These are phyloP conservation scores for Pichia nakasei DNA, from an alignment of 805 yeast genomes.

Conservation along the genomic window DNA sequence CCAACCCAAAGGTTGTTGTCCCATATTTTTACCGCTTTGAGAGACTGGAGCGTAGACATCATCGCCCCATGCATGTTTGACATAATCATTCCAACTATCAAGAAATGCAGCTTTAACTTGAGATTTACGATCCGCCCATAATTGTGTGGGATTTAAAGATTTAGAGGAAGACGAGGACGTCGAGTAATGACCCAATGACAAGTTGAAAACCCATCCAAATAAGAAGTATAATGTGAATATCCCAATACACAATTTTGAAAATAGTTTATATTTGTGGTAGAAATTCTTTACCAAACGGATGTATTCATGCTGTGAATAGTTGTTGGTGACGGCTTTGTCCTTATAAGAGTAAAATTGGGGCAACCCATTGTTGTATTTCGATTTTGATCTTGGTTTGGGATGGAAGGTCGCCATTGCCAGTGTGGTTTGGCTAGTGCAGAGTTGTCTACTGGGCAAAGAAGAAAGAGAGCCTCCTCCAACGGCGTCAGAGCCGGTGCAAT, in stretches of 20 bases:
- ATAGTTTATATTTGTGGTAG: conserved; percentile 26
- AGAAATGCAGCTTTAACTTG: conserved; percentile 61
- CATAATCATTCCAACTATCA: conserved; percentile 72
- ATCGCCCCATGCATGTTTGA: conserved; percentile 71
- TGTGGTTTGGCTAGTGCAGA: background rate
- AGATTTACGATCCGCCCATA: conserved; percentile 43
- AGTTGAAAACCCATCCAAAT: conserved; percentile 17
- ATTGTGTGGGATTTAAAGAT: conserved; percentile 5
- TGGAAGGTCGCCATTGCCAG: background rate
- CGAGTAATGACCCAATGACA: background rate
- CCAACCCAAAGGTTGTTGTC: conserved; percentile 82
- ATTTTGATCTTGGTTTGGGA: conserved; percentile 11
- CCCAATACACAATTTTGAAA: conserved; percentile 35
- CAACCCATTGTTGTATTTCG: conserved; percentile 24
- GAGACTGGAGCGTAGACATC: conserved; percentile 70
- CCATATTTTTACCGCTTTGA: conserved; percentile 62
- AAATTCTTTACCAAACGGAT: conserved; percentile 8
- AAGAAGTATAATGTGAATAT: conserved; percentile 34
- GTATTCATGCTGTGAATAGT: conserved; percentile 3
- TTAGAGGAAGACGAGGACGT: background rate
- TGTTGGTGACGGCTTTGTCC: conserved; percentile 30
- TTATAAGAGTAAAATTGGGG: conserved; percentile 43
- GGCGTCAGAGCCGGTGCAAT: no score
- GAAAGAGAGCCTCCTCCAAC: no score
- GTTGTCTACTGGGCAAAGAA: no score